Conservation (phyloP, 768 basidiomycete species). For the Mrakia gelida region DNA sequence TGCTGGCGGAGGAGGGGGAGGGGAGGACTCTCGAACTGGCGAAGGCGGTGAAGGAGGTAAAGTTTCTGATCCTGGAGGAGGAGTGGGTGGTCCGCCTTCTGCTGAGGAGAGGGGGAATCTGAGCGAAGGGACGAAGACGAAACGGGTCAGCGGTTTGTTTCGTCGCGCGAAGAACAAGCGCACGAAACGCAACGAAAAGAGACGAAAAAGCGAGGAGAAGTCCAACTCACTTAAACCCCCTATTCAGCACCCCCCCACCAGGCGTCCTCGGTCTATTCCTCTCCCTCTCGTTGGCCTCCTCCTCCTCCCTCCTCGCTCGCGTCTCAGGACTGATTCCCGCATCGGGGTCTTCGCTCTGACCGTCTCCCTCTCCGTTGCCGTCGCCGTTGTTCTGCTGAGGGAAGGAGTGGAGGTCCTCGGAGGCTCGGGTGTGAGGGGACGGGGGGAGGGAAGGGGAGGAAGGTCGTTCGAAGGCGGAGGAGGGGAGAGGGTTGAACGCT, state of each 20-base stretch:
- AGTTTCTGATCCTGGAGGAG: constrained; percentile 3
- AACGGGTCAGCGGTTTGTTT: not conserved
- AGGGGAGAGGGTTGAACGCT: constrained; percentile 22
- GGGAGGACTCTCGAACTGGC: not conserved
- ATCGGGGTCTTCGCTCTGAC: not conserved
- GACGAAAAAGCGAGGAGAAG: no score
- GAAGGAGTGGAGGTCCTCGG: not conserved
- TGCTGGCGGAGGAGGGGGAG: not conserved
- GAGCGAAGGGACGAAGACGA: not conserved
- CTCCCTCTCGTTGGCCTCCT: constrained; percentile 16
- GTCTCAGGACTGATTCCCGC: constrained; percentile 20
- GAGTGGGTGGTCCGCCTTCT: constrained; percentile 9
- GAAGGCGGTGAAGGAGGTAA: not conserved
- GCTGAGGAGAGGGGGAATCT: constrained; percentile 6
- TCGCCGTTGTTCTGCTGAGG: not conserved
- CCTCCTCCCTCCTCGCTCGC: constrained; percentile 23
- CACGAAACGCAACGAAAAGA: no score
- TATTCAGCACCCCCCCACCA: constrained; percentile 24
- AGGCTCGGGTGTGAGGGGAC: not conserved
- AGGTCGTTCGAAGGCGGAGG: constrained; percentile 20
- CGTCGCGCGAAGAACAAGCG: no score
- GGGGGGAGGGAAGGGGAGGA: not conserved
- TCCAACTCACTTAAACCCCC: constrained; percentile 30
- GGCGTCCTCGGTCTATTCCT: constrained; percentile 18
- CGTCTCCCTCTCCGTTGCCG: not conserved